Evolutionary conservation across 176 grass and related monocot genomes (phyloP), one percentile per base, ranked within the genome.

Genomic region (Carex parvula): DNA sequence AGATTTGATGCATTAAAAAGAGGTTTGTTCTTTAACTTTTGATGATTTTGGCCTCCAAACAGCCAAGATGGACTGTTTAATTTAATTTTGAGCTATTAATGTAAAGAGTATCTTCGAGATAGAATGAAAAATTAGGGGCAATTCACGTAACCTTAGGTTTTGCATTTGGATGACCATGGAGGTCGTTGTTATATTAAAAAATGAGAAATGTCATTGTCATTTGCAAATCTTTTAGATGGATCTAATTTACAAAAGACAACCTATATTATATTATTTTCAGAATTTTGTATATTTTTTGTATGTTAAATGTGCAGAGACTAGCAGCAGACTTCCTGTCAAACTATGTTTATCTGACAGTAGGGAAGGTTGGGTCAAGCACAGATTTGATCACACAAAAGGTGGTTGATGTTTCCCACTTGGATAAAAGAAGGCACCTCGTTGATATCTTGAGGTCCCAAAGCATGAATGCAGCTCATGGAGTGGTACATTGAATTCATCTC

Each of bases 271-370:
- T 77, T 77, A 32, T 56, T 14, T 16, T 77, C 11, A 32, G 22
- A 37, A 37, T 32, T 29, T 77, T 55, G 17, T 77, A 77, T 4
- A 16, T 10, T 18, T 78, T 26, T 57, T 78, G 10, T 17, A 56
- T 78, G 7, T 78, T 57, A 57, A 57, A 57, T 78, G 52, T 55
- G 48, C 87, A 97, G 92, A 84, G 81, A 64, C 29, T 97, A 52
- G 92, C 95, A 74, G 89, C 87, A 12, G 89, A 94, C 32, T 97
- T 94, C 55, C 68, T 97, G 64, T 82, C 88, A 56, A 93, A 97
- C 35, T 94, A 94, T 85, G 83, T 94, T 86, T 97, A 89, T 87
- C 88, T 94, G 84, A 88, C 89, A 87, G 90, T 94, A 18, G 92
- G 92, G 32, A 94, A 85, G 78, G 79, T 94, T 44, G 95, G 94